Evolutionary conservation across 78 protist species (phyloP), one percentile per base, ranked within the genome.

Genomic region (Guillardia theta): DNA sequence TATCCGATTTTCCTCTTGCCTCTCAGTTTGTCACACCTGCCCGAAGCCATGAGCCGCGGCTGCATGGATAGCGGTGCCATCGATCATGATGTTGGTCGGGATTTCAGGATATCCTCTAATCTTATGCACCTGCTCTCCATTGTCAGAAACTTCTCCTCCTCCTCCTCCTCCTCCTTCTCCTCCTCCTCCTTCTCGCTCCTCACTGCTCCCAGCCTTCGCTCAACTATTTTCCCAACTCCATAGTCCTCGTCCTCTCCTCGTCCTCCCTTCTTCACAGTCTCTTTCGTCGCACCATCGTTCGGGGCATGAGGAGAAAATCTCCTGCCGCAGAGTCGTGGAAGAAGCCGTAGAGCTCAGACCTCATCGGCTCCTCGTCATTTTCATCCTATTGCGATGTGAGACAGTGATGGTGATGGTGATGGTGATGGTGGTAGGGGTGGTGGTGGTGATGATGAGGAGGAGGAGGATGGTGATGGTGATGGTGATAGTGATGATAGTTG

Each of bases 271-370:
- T n/a, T n/a, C n/a, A n/a, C n/a, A n/a, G n/a, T n/a, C n/a, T n/a
- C n/a, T n/a, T n/a, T n/a, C n/a, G n/a, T n/a, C 41, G 83, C 5
- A 70, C 22, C 1, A 70, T 33, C 36, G 27, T 1, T 12, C 83
- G 18, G 0, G 90, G 3, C 48, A 88, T 88, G 76, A 88, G 93
- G 39, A 88, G 62, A 43, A 88, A 88, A 64, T 88, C 93, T 54
- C 93, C 93, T 8, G 93, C 93, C 30, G 93, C 93, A 4, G 93
- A 88, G 54, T 88, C 93, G 37, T 88, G 62, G 62, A 88, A 88
- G 70, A 27, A 45, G 33, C 93, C 93, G 22, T 88, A 88, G 41
- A 21, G 88, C 41, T 19, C 41, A 9, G 48, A 21, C 88, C 80
- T 24, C 80, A 64, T 64, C 41, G 80, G 80, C 80, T 24, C 80